Percentiles rank a stretch among this genome's conserved stretches.
These are phyloP conservation scores for Magnaporthales sp. DNA, from an alignment of 2,329 filamentous ascomycete genomes.

Conservation along the genomic window DNA sequence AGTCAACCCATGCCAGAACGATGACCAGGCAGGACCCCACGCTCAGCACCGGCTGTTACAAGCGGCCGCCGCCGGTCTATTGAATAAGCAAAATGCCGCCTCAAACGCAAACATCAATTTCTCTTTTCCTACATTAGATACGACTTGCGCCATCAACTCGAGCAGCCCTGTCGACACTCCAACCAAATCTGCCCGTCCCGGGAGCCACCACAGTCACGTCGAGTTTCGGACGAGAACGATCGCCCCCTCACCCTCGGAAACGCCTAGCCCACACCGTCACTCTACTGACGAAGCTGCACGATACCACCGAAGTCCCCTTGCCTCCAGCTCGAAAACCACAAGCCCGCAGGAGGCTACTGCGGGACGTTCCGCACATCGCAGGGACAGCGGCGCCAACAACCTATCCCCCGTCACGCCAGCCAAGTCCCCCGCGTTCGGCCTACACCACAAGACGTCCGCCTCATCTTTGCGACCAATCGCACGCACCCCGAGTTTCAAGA, in stretches of 20 bases:
- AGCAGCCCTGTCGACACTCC: background rate
- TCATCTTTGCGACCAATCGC: constrained; percentile 43
- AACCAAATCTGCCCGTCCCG: background rate
- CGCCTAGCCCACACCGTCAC: constrained; percentile 11
- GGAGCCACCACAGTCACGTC: constrained; percentile 9
- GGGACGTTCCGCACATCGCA: constrained; percentile 6
- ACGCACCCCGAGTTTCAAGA: constrained; percentile 53
- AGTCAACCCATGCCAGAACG: constrained; percentile 1
- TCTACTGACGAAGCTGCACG: constrained; percentile 7
- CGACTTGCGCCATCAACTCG: background rate
- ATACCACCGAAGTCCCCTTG: constrained; percentile 8
- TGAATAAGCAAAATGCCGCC: constrained; percentile 6
- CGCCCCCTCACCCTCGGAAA: constrained; percentile 18
- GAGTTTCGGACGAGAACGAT: constrained; percentile 20
- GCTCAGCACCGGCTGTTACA: constrained; percentile 4
- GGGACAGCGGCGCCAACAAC: constrained; percentile 10
- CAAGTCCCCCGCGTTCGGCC: constrained; percentile 15
- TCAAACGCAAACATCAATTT: constrained; percentile 6
- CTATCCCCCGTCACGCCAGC: constrained; percentile 13
- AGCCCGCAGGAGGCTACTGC: constrained; percentile 7
- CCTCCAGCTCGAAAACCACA: background rate
- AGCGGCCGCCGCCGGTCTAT: constrained; percentile 3
- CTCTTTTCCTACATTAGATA: constrained; percentile 4
- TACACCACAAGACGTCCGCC: constrained; percentile 31
- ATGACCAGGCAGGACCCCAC: constrained; percentile 4